Percentiles rank a stretch among this genome's conserved stretches.
Evolutionary conservation across 2,329 filamentous ascomycete species (phyloP).

Genomic region (Paraphoma sp.): DNA sequence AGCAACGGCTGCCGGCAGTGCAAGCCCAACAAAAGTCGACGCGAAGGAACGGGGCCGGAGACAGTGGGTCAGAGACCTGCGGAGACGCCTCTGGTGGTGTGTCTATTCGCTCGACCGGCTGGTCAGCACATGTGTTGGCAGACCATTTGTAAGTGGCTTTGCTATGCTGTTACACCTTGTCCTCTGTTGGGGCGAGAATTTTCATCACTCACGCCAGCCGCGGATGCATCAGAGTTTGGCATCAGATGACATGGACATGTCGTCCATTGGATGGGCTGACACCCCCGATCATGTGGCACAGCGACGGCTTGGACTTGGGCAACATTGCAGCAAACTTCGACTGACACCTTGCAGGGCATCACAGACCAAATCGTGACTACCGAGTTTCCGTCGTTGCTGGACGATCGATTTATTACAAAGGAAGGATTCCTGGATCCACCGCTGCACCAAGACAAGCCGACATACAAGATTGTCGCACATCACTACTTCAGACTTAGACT

Average conservation of each 20-base stretch:
- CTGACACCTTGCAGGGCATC: constrained; percentile 60
- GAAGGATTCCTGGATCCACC: constrained; percentile 72
- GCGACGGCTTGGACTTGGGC: neutral
- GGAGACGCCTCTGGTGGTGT: constrained; percentile 93
- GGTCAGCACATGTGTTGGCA: constrained; percentile 90
- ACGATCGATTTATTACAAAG: constrained; percentile 86
- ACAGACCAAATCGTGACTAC: constrained; percentile 97
- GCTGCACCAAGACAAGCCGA: constrained; percentile 66
- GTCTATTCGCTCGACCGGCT: constrained; percentile 95
- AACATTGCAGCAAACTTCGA: neutral
- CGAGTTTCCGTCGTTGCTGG: constrained; percentile 86
- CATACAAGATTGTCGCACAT: constrained; percentile 88
- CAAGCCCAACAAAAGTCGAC: constrained; percentile 49
- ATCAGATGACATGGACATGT: too few species aligned
- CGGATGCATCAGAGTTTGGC: neutral
- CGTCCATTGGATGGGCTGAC: too few species aligned
- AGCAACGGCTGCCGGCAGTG: constrained; percentile 20
- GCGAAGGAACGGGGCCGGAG: constrained; percentile 69
- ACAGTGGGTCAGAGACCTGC: constrained; percentile 85
- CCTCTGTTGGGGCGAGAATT: neutral
- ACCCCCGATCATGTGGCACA: neutral
- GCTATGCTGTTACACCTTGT: neutral
- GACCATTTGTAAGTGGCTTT: constrained; percentile 70
- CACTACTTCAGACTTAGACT: constrained; percentile 91
- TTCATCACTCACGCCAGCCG: neutral